These are phyloP conservation scores for Talaromyces nanjingensis DNA, from an alignment of 495 filamentous ascomycete species.

Conservation along the genomic window DNA sequence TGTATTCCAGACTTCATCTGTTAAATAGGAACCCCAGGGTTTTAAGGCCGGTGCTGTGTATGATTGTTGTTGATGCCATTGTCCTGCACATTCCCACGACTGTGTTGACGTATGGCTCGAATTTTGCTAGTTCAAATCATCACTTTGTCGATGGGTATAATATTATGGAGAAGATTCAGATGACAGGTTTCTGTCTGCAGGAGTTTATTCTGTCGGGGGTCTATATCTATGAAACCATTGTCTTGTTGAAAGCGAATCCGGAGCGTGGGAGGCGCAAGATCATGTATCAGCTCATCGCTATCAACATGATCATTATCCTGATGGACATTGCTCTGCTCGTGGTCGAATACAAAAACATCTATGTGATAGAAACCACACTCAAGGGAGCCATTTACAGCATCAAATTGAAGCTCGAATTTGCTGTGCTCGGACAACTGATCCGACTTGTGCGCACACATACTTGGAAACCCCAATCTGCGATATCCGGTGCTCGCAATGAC, in stretches of 20 bases:
- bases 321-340: conserved; percentile 50
- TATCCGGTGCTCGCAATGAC: conserved; percentile 7
- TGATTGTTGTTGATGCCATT: conserved; percentile 53
- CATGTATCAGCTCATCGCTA: conserved; percentile 50
- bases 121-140: conserved; percentile 24
- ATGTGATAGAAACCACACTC: conserved; percentile 52
- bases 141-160: conserved; percentile 38
- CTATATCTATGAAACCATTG: conserved; percentile 51
- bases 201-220: conserved; percentile 54
- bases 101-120: conserved; percentile 49
- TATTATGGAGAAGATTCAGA: conserved; percentile 58
- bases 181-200: conserved; percentile 56
- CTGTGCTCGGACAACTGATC: conserved; percentile 47
- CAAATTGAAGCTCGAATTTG: conserved; percentile 62
- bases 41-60: conserved; percentile 44
- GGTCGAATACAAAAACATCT: conserved; percentile 49
- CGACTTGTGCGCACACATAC: conserved; percentile 32
- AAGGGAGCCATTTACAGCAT: conserved; percentile 57
- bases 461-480: conserved; percentile 35
- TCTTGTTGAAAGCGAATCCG: conserved; percentile 39
- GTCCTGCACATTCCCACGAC: conserved; percentile 51
- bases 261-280: conserved; percentile 41
- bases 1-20: conserved; percentile 63
- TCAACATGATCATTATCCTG: conserved; percentile 51
- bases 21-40: conserved; percentile 43